A percentile compares a stretch with the other conserved stretches of the same genome.
Conservation (phyloP, 345 rosid species). For the Conringia planisiliqua region DNA sequence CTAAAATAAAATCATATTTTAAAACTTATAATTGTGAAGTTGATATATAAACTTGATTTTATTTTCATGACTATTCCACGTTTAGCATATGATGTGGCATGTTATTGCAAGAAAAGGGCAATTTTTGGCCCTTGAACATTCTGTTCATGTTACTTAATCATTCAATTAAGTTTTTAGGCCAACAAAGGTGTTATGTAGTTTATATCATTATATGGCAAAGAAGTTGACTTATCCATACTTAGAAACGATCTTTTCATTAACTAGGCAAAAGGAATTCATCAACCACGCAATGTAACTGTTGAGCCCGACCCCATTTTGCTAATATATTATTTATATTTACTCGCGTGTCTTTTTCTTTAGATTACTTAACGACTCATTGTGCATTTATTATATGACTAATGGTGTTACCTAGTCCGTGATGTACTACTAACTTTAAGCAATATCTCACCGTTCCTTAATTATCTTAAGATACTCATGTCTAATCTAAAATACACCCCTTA, state of each 20-base stretch:
- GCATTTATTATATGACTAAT: not conserved
- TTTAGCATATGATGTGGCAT: not conserved
- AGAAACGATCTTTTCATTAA: not conserved
- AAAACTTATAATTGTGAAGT: not conserved
- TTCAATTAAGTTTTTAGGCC: not conserved
- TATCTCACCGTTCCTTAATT: not conserved
- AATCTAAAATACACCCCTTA: not conserved
- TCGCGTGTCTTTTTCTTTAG: constrained; percentile 12
- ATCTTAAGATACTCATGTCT: not conserved
- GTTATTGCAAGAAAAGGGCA: not conserved
- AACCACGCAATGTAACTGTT: constrained; percentile 19
- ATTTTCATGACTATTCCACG: not conserved
- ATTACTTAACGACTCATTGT: not conserved
- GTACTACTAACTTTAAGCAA: not conserved
- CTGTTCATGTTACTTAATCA: not conserved
- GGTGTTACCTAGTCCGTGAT: not conserved
- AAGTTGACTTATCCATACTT: constrained; percentile 6
- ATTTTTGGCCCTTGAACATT: not conserved
- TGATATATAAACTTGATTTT: not conserved
- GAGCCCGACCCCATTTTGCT: not conserved
- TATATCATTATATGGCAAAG: not conserved
- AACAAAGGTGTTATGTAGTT: not conserved
- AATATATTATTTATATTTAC: not conserved
- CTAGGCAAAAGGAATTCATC: constrained; percentile 7
- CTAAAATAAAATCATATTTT: not conserved